These are phyloP conservation scores for Hemisphaericaspora lyxosophila DNA, from an alignment of 1,139 yeast species.

Conservation along the genomic window DNA sequence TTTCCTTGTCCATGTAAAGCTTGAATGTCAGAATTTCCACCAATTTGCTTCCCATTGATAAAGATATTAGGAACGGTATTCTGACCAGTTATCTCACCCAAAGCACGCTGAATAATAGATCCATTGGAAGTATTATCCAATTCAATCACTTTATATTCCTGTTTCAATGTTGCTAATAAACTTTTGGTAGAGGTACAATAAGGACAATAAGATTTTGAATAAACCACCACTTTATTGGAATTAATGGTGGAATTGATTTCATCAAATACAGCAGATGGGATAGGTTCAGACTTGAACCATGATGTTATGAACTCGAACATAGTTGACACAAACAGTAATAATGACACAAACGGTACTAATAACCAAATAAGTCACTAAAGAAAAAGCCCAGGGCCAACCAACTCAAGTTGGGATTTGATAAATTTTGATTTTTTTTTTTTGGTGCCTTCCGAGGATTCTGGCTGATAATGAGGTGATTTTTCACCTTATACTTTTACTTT, in stretches of 20 bases:
- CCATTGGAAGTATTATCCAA: constrained; percentile 23
- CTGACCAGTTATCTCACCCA: constrained; percentile 73
- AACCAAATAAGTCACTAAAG: too few species aligned
- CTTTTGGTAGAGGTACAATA: constrained; percentile 27
- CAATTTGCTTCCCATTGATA: constrained; percentile 81
- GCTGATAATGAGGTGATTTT: too few species aligned
- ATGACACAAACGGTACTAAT: too few species aligned
- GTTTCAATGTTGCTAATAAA: constrained; percentile 16
- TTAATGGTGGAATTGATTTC: constrained; percentile 19
- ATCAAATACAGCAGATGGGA: constrained; percentile 19
- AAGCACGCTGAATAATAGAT: constrained; percentile 59
- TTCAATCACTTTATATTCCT: constrained; percentile 23
- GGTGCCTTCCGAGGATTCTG: too few species aligned
- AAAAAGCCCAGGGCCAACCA: too few species aligned
- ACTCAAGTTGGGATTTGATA: too few species aligned
- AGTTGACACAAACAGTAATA: too few species aligned
- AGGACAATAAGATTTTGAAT: constrained; percentile 28
- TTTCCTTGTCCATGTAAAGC: constrained; percentile 33
- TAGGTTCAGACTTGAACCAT: constrained; percentile 18
- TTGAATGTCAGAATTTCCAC: constrained; percentile 85
- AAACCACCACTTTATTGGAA: constrained; percentile 20
- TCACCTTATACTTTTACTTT: too few species aligned
- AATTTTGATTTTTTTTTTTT: too few species aligned
- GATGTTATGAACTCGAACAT: constrained; percentile 19
- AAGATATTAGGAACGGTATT: constrained; percentile 85